These are phyloP conservation scores for Leccinum uliginosum DNA, from an alignment of 768 basidiomycete species.

Conservation along the genomic window DNA sequence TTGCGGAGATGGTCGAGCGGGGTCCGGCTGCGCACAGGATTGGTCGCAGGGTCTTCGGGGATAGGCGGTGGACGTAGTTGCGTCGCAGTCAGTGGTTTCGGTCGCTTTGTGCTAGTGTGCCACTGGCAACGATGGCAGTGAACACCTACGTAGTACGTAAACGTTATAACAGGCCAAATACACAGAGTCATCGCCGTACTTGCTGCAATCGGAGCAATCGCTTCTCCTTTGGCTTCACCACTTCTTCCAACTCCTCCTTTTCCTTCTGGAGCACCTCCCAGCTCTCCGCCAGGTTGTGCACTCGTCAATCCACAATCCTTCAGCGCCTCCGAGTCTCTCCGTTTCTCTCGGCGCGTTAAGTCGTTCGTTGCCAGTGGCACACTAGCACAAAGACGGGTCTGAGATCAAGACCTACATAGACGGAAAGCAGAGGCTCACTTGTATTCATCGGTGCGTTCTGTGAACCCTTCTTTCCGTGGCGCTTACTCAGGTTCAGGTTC, in stretches of 20 bases:
- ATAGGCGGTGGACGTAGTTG: not conserved
- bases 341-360: not conserved
- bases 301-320: too few species aligned
- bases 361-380: conserved; percentile 38
- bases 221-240: conserved; percentile 76
- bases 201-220: conserved; percentile 74
- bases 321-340: too few species aligned
- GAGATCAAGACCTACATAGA: conserved; percentile 70
- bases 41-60: conserved; percentile 3
- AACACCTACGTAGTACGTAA: too few species aligned
- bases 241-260: conserved; percentile 61
- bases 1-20: conserved; percentile 23
- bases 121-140: too few species aligned
- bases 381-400: conserved; percentile 53
- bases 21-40: conserved; percentile 14
- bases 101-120: too few species aligned
- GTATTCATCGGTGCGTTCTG: conserved; percentile 63
- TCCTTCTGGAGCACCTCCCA: conserved; percentile 70
- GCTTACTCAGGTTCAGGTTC: conserved; percentile 42
- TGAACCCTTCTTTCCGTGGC: not conserved
- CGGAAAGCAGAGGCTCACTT: conserved; percentile 78
- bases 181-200: too few species aligned
- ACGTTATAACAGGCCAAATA: too few species aligned
- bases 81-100: too few species aligned
- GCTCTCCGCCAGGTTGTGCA: conserved; percentile 41